Evolutionary conservation across 495 filamentous ascomycete genomes (phyloP).

Genomic region (Pyrenopolyporus hunteri): DNA sequence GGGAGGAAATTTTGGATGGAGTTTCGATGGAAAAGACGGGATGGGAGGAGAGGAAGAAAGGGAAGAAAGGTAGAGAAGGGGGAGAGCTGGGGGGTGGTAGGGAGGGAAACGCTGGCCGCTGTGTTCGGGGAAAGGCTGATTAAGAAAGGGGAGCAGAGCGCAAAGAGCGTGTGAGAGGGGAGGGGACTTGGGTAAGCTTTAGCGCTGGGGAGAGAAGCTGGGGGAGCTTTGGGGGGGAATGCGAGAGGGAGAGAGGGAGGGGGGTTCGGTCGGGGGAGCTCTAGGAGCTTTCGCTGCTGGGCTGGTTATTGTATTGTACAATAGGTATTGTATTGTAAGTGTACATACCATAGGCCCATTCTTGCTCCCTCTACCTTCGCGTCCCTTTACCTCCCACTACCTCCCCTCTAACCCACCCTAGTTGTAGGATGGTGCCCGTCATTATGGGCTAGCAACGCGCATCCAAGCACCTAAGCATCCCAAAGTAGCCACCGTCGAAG

Average conservation of each 20-base stretch:
- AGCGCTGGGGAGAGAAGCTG: conserved; percentile 31
- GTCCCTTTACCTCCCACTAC: not conserved
- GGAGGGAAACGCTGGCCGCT: conserved; percentile 41
- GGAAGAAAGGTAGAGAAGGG: conserved; percentile 38
- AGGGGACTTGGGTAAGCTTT: conserved; percentile 41
- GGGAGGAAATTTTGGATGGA: conserved; percentile 37
- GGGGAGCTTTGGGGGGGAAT: conserved; percentile 36
- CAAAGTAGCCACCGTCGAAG: conserved; percentile 26
- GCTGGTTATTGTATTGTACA: not conserved
- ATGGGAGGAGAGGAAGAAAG: conserved; percentile 31
- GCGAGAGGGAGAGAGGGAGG: conserved; percentile 25
- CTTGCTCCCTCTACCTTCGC: not conserved
- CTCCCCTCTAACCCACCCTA: conserved; percentile 4
- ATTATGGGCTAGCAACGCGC: conserved; percentile 29
- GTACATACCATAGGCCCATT: no score
- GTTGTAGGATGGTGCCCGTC: conserved; percentile 31
- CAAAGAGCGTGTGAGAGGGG: conserved; percentile 30
- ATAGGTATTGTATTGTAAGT: not conserved
- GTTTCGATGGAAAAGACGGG: conserved; percentile 29
- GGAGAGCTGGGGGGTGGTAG: conserved; percentile 46
- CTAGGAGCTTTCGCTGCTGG: conserved; percentile 39
- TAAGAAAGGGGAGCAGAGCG: conserved; percentile 36
- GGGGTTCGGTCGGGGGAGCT: conserved; percentile 37
- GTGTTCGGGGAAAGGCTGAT: conserved; percentile 40
- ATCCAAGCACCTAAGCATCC: no score